Conservation (phyloP, 1,284 basidiomycete genomes). For the Amylostereum areolatum region DNA sequence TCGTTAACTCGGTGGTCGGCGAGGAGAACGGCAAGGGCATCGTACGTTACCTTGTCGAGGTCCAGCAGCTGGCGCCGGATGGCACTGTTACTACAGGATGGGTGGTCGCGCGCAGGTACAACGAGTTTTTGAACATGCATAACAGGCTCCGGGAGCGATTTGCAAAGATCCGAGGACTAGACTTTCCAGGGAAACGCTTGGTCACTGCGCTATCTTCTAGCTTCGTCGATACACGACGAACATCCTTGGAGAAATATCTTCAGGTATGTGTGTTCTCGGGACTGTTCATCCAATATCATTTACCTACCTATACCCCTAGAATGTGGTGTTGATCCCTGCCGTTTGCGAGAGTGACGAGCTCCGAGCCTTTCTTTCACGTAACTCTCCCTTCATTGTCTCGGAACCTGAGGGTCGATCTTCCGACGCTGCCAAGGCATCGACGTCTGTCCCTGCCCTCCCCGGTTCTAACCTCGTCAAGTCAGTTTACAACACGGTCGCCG, state of each 20-base stretch:
- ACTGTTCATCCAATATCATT: conserved; percentile 1
- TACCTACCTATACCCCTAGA: conserved; percentile 36
- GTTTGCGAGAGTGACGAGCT: conserved; percentile 84
- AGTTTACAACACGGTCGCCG: conserved; percentile 83
- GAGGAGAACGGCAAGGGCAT: conserved; percentile 86
- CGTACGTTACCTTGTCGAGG: conserved; percentile 88
- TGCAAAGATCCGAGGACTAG: conserved; percentile 58
- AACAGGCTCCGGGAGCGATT: conserved; percentile 76
- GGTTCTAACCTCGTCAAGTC: conserved; percentile 75
- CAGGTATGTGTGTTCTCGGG: conserved; percentile 48
- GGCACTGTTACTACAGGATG: conserved; percentile 78
- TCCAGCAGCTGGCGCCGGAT: conserved; percentile 78
- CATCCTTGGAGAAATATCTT: conserved; percentile 83
- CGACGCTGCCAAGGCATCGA: conserved; percentile 20
- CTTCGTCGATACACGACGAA: conserved; percentile 78
- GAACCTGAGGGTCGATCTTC: conserved; percentile 32
- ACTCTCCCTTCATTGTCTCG: conserved; percentile 69
- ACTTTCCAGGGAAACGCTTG: conserved; percentile 89
- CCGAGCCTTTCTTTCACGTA: conserved; percentile 81
- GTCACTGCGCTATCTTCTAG: conserved; percentile 76
- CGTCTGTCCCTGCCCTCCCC: conserved; percentile 36
- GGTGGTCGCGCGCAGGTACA: conserved; percentile 90
- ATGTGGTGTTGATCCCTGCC: conserved; percentile 62
- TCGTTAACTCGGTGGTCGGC: conserved; percentile 70
- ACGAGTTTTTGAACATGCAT: conserved; percentile 90